Evolutionary conservation across 768 basidiomycete species (phyloP).

Genomic region (Russula abietina): DNA sequence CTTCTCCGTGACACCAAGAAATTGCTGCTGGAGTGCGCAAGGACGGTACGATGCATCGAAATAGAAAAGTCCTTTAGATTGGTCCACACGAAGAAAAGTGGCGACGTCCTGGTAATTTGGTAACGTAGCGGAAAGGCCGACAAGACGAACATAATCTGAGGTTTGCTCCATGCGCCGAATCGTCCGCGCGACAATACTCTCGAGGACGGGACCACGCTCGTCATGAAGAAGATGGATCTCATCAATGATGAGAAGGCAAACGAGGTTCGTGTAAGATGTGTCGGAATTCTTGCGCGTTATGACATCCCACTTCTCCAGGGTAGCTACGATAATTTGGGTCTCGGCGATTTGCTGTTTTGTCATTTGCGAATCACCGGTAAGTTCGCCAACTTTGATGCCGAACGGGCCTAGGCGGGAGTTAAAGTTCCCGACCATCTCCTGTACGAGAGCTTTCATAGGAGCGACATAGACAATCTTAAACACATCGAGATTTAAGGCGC

Average conservation of each 20-base stretch:
- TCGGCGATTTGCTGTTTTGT: slow-evolving; percentile 96
- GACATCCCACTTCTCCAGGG: slow-evolving; percentile 99
- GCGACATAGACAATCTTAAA: slow-evolving; percentile 99
- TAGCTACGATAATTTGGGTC: slow-evolving; percentile 97
- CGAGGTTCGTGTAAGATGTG: slow-evolving; percentile 93
- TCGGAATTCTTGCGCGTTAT: slow-evolving; percentile 98
- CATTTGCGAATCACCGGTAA: slow-evolving; percentile 97
- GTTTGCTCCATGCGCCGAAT: slow-evolving; percentile 95
- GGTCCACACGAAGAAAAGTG: slow-evolving; percentile 91
- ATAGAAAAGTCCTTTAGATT: slow-evolving; percentile 89
- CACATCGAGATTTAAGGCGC: slow-evolving; percentile 72
- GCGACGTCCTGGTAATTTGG: slow-evolving; percentile 99
- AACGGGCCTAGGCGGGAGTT: slow-evolving; percentile 59
- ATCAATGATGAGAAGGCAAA: slow-evolving; percentile 93
- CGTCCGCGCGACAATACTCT: slow-evolving; percentile 83
- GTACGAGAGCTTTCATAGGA: slow-evolving; percentile 98
- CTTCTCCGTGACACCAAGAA: slow-evolving; percentile 97
- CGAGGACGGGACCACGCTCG: slow-evolving; percentile 94
- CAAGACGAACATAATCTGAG: slow-evolving; percentile 83
- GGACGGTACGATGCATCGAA: slow-evolving; percentile 94
- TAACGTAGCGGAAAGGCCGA: slow-evolving; percentile 94
- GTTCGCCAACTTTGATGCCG: slow-evolving; percentile 85
- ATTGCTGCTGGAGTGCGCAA: slow-evolving; percentile 92
- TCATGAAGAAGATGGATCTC: slow-evolving; percentile 98
- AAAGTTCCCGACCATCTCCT: slow-evolving; percentile 98